Evolutionary conservation across 495 filamentous ascomycete genomes (phyloP).

Genomic region (Aspergillus homomorphus): DNA sequence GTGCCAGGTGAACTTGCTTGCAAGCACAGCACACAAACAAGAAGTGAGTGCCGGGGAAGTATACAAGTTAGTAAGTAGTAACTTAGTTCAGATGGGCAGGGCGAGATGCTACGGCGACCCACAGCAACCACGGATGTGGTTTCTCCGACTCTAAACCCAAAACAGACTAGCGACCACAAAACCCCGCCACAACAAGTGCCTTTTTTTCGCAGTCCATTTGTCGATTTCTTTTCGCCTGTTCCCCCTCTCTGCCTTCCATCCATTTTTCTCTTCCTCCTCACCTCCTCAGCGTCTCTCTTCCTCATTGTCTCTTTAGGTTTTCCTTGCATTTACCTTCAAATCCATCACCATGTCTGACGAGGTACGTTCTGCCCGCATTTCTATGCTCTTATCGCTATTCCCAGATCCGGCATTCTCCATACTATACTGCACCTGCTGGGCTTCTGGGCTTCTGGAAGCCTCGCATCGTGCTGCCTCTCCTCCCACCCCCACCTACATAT

Average conservation of each 20-base stretch:
- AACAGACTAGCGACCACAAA: constrained; percentile 30
- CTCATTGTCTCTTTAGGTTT: constrained; percentile 19
- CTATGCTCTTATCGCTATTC: neutral
- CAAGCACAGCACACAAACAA: no score
- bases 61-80: no score
- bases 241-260: constrained; percentile 19
- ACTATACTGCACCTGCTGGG: constrained; percentile 14
- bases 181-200: constrained; percentile 40
- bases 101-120: constrained; percentile 11
- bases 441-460: constrained; percentile 23
- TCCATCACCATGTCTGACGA: constrained; percentile 45
- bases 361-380: constrained; percentile 27
- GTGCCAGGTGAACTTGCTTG: no score
- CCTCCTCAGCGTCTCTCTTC: constrained; percentile 12
- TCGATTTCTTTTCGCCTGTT: constrained; percentile 25
- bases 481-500: constrained; percentile 20
- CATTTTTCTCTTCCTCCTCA: constrained; percentile 20
- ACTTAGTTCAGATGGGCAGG: constrained; percentile 7
- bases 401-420: constrained; percentile 6
- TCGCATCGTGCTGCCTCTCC: constrained; percentile 34
- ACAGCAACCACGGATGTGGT: constrained; percentile 8
- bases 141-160: constrained; percentile 29
- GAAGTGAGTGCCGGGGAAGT: no score
- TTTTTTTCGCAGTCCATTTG: constrained; percentile 31
- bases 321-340: constrained; percentile 20